Base-by-base conservation (phyloP, 495 filamentous ascomycete species). In the Trichocladium uniseriatum region DNA sequence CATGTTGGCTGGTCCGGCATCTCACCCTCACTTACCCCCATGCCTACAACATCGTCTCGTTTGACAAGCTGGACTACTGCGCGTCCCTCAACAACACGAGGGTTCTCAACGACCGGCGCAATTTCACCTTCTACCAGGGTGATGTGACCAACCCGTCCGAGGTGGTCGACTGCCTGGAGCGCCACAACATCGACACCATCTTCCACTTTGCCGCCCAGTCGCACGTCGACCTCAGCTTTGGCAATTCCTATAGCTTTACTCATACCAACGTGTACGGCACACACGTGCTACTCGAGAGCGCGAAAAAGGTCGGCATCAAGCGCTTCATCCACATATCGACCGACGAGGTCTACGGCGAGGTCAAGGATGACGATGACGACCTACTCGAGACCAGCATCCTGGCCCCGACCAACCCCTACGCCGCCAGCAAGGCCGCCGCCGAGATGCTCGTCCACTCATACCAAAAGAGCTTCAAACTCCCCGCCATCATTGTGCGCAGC, bases 391-490 rank as follows among this genome's bases (percentile, higher is more conserved):
- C 69, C 20, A 78, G 75, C 52, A 72, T 80, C 37, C 67, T 87
- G 13, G 73, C 75, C 1, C 85, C 85, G 0, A 87, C 82, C 21
- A 89, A 89, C 56, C 85, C 85, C 19, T 89, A 89, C 52, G 79
- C 83, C 8, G 84, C 83, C 2, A 80, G 76, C 63, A 89, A 89
- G 61, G 85, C 84, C 0, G 84, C 84, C 1, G 84, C 84, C 15
- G 84, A 88, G 66, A 89, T 88, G 84, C 69, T 84, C 47, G 81
- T 87, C n/a, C 74, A 80, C 54, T 81, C 82, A 9, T 89, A 86
- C 61, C 73, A 75, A 56, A 85, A 83, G 65, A 80, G 75, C 60
- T 87, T 84, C 66, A 79, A 80, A 45, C 69, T 87, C 10, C 82
- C 83, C 2, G 75, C 77, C 19, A 81, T 87, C 53, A 81, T 87